A percentile compares a stretch with the other conserved stretches of the same genome.
phyloP scores from a whole-genome alignment of 208 protist species.

The Porcisia hertigi region DNA sequence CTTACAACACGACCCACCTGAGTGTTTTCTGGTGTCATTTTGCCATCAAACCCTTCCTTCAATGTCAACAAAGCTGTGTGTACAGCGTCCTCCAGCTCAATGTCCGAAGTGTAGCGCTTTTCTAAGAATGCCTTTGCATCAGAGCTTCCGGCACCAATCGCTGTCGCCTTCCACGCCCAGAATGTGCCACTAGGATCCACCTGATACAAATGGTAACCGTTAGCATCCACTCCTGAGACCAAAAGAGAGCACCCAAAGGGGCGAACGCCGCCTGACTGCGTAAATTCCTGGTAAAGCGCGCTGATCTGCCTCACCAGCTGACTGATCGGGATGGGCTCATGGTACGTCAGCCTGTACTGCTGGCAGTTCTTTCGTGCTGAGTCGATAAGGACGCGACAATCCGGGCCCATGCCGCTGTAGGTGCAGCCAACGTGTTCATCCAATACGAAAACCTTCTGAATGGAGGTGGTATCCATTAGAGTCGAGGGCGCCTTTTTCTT shows the following conservation, averaged over 20 bases:
- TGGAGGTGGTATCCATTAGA: conserved; percentile 94
- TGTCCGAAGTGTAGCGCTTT: conserved; percentile 98
- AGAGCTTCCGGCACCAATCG: conserved; percentile 98
- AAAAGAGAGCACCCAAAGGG: conserved; percentile 99
- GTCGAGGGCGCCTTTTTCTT: conserved; percentile 98
- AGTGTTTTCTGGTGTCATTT: conserved; percentile 98
- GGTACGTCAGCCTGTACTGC: conserved; percentile 92
- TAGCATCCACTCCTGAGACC: conserved; percentile 96
- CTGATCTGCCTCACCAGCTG: conserved; percentile 98
- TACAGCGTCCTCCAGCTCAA: conserved; percentile 99
- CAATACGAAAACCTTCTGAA: conserved; percentile 96
- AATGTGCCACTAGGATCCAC: conserved; percentile 99
- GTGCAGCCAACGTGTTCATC: conserved; percentile 96
- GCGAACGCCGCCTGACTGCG: conserved; percentile 98
- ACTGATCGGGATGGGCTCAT: conserved; percentile 95
- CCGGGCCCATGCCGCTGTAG: conserved; percentile 99
- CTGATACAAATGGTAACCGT: conserved; percentile 98
- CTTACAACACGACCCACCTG: conserved; percentile 98
- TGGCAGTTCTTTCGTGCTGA: conserved; percentile 97
- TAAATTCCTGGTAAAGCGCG: conserved; percentile 99
- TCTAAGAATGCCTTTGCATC: conserved; percentile 99
- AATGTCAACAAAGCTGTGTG: conserved; percentile 99
- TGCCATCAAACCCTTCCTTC: conserved; percentile 96
- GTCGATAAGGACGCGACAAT: conserved; percentile 96
- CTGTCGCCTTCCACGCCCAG: conserved; percentile 99